Conservation (phyloP, 768 basidiomycete genomes). For the Boletus patriciae region DNA sequence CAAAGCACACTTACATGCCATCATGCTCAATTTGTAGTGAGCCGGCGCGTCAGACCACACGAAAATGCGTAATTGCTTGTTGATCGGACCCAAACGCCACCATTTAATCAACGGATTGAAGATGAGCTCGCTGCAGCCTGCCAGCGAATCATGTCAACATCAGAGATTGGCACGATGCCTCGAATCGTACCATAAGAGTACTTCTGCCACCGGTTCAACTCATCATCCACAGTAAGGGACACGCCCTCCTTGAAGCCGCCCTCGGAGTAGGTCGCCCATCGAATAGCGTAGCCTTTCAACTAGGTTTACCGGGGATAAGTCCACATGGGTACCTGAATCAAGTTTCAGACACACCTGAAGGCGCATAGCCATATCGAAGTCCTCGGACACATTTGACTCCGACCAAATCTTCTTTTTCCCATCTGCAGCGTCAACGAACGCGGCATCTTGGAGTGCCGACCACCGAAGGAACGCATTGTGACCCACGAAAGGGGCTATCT, state of each 20-base stretch:
- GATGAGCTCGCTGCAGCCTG: conserved; percentile 53
- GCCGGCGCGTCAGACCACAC: conserved; percentile 77
- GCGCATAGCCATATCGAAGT: conserved; percentile 66
- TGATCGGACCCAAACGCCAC: conserved; percentile 82
- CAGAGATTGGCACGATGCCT: conserved; percentile 28
- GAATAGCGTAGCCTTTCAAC: conserved; percentile 33
- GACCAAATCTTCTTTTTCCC: conserved; percentile 75
- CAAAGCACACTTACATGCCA: conserved; percentile 43
- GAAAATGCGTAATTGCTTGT: conserved; percentile 72
- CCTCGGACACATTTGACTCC: conserved; percentile 64
- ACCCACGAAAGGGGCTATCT: conserved; percentile 76
- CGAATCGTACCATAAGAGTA: conserved; percentile 63
- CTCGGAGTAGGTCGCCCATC: conserved; percentile 81
- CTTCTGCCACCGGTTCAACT: conserved; percentile 94
- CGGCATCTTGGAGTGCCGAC: conserved; percentile 85
- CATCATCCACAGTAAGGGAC: conserved; percentile 88
- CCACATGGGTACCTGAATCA: background rate
- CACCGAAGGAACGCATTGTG: conserved; percentile 91
- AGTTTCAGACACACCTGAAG: conserved; percentile 40
- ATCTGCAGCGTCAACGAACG: conserved; percentile 55
- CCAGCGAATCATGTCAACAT: conserved; percentile 29
- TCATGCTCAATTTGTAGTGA: conserved; percentile 74
- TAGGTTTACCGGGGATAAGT: background rate
- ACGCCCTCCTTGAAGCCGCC: conserved; percentile 94
- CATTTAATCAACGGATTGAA: conserved; percentile 82